These are phyloP conservation scores for Aegilops speltoides DNA, from an alignment of 176 grass and related monocot genomes.

Conservation along the genomic window DNA sequence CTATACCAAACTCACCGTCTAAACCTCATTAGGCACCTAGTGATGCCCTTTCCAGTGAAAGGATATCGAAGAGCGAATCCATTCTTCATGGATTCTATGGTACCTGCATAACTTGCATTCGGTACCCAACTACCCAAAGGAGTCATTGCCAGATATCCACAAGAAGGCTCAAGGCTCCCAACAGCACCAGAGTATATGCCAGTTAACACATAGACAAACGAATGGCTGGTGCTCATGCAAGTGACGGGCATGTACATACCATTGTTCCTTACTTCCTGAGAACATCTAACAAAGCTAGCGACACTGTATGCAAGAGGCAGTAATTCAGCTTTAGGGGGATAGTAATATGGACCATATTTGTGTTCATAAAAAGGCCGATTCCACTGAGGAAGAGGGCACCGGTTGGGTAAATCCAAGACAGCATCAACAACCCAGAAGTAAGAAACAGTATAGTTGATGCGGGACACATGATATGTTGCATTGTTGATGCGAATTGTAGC, in stretches of 20 bases:
- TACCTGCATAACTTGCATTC: slow-evolving; percentile 10
- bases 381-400: no score
- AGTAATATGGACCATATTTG: no score
- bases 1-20: neutral
- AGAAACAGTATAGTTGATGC: neutral
- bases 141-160: slow-evolving; percentile 28
- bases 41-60: neutral
- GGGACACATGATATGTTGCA: neutral
- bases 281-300: neutral
- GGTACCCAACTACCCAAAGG: neutral
- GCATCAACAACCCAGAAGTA: neutral
- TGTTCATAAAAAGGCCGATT: no score
- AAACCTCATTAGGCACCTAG: neutral
- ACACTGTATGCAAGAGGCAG: fast-evolving
- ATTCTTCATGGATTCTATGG: neutral
- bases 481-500: neutral
- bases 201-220: slow-evolving; percentile 38
- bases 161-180: neutral
- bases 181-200: neutral
- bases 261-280: neutral
- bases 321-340: neutral
- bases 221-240: slow-evolving; percentile 16
- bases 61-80: neutral
- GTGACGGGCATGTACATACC: neutral
- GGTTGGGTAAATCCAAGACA: no score